Evolutionary conservation across 176 grass and related monocot species (phyloP).

Genomic region (Rhynchospora tenuis): DNA sequence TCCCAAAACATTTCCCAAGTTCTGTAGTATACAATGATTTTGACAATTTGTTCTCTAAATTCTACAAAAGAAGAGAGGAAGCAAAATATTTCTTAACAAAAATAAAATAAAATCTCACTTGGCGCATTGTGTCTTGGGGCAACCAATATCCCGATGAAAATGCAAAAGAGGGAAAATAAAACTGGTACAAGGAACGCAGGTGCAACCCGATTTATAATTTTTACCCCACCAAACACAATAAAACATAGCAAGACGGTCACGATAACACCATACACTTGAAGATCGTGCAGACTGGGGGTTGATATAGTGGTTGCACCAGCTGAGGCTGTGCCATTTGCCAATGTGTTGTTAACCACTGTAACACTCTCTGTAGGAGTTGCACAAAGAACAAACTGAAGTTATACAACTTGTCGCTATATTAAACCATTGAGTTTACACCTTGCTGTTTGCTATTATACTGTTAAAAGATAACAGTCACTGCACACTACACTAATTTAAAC

Average conservation of each 20-base stretch:
- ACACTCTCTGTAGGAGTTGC: constrained; percentile 58
- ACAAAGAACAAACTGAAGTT: background rate
- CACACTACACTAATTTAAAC: background rate
- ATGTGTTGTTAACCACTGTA: constrained; percentile 70
- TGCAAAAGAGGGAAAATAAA: constrained; percentile 87
- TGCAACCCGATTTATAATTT: constrained; percentile 95
- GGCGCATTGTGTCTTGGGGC: constrained; percentile 75
- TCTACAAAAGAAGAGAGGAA: background rate
- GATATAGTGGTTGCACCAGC: constrained; percentile 62
- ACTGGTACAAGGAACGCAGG: constrained; percentile 91
- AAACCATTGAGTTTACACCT: background rate
- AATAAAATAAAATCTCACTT: constrained; percentile 45
- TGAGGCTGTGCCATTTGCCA: constrained; percentile 56
- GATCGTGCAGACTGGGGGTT: constrained; percentile 88
- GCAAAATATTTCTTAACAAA: background rate
- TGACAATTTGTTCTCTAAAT: background rate
- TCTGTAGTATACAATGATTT: background rate
- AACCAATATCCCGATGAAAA: constrained; percentile 87
- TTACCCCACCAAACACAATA: constrained; percentile 99
- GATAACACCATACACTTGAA: constrained; percentile 92
- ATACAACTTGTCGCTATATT: background rate
- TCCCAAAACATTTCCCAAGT: background rate
- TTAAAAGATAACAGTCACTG: background rate
- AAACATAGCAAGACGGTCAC: constrained; percentile 89
- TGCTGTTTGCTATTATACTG: background rate